A percentile compares a stretch with the other conserved stretches of the same genome.
These are phyloP conservation scores for Triticum dicoccoides DNA, from an alignment of 176 grass and related monocot species.

Conservation along the genomic window DNA sequence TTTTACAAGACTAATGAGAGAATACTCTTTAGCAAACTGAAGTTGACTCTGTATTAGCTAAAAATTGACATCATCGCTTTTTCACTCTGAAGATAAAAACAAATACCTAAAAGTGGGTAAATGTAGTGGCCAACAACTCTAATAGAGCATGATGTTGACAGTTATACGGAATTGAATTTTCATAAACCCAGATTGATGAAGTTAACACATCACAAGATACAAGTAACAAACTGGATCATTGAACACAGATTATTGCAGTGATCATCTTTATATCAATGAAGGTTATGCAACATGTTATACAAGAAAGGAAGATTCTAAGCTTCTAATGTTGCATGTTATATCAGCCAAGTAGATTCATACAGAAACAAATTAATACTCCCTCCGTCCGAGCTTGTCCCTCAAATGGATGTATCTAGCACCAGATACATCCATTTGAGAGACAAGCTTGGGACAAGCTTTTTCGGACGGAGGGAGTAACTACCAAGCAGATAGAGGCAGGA, in stretches of 20 bases:
- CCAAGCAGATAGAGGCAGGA: not conserved
- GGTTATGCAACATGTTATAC: not conserved
- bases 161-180: not conserved
- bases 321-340: not conserved
- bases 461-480: no score
- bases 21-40: not conserved
- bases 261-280: not conserved
- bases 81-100: not conserved
- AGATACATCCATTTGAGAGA: no score
- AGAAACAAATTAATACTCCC: not conserved
- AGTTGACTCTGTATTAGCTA: not conserved
- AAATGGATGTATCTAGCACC: no score
- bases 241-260: not conserved
- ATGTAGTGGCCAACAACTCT: not conserved
- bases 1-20: not conserved
- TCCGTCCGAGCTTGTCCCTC: no score
- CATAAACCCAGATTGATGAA: slow-evolving; percentile 8
- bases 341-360: not conserved
- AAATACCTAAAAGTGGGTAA: not conserved
- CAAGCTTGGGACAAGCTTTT: no score
- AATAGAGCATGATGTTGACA: not conserved
- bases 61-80: not conserved
- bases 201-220: not conserved
- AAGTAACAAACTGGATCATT: not conserved
- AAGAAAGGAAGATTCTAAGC: not conserved